These are phyloP conservation scores for Aspergillus ustus DNA, from an alignment of 2,329 filamentous ascomycete genomes.

Conservation along the genomic window DNA sequence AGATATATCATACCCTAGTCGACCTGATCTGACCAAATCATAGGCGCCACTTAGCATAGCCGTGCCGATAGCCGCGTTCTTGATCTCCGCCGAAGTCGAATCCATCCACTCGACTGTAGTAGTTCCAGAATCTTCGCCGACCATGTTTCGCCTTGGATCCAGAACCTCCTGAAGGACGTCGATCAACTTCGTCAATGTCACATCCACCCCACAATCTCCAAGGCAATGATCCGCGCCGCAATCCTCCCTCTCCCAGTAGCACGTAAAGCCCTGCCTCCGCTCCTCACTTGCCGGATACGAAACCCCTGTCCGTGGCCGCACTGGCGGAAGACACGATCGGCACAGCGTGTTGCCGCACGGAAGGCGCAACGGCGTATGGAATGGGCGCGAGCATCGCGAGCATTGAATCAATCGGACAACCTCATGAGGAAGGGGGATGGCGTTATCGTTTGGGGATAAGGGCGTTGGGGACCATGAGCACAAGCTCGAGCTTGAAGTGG, in stretches of 20 bases:
- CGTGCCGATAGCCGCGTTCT: constrained; percentile 16
- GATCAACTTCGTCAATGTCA: constrained; percentile 74
- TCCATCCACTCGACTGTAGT: constrained; percentile 14
- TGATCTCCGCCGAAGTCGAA: constrained; percentile 54
- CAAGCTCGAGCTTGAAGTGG: background rate
- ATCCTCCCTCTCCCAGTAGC: constrained; percentile 59
- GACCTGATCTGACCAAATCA: constrained; percentile 65
- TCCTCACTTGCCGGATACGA: constrained; percentile 74
- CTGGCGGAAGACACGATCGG: constrained; percentile 71
- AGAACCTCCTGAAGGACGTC: constrained; percentile 56
- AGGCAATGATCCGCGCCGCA: constrained; percentile 75
- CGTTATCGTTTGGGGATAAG: background rate
- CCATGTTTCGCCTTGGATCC: background rate
- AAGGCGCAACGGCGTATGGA: constrained; percentile 72
- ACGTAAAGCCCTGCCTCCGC: constrained; percentile 72
- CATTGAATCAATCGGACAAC: constrained; percentile 80
- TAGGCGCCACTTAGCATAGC: constrained; percentile 66
- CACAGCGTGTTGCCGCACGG: constrained; percentile 84
- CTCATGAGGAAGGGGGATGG: constrained; percentile 50
- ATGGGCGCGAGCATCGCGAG: constrained; percentile 69
- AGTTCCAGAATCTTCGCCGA: constrained; percentile 35
- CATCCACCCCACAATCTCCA: constrained; percentile 77
- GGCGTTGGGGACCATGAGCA: constrained; percentile 1
- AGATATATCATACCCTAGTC: constrained; percentile 58
- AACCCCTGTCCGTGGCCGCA: constrained; percentile 69